Base-by-base conservation (phyloP, 75 land plant genomes). In the Azolla pinnata region DNA sequence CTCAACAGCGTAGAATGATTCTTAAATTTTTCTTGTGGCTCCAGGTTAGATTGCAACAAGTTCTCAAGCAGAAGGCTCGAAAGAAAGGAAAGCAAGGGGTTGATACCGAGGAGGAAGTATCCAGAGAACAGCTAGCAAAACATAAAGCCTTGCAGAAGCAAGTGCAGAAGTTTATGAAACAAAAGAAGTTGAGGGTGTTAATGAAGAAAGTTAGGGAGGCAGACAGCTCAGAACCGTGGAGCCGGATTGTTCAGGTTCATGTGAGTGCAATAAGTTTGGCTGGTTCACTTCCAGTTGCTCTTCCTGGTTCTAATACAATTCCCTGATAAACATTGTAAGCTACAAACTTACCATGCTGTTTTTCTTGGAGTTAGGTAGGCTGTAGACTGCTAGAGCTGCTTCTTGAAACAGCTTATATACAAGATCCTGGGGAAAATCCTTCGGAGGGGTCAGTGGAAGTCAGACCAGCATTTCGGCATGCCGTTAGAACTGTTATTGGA, bases 381-480 rank as follows among this genome's bases (percentile, higher is more conserved):
- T 56, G 76, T 53, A 83, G 87, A 52, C 62, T 92, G 57, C 73
- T 92, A 47, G 86, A 92, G 46, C 52, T 88, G 17, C 55, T 92
- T 42, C 61, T 82, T 17, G 74, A 85, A 72, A 83, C 78, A 16
- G 84, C 89, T 28, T 78, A 78, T 51, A 79, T 92, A 61, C 88
- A 83, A 47, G 80, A 85, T 62, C 97, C 96, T 44, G 75, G 67
- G 30, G 79, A 78, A 72, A 81, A 85, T 42, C 30, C 74, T 19
- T 72, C 69, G n/a, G 90, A 83, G 59, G 70, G 68, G 44, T 62
- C 80, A 20, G 78, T 81, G 49, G 96, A 92, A 64, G 57, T 92
- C 56, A 82, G 86, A 5, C 97, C 97, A 52, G 97, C 97, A 32
- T 92, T 92, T 63, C 66, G 60, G 20, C 97, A 88, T 55, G 25